Evolutionary conservation across 140 eudicot species (phyloP).

Genomic region (Cichorium intybus): DNA sequence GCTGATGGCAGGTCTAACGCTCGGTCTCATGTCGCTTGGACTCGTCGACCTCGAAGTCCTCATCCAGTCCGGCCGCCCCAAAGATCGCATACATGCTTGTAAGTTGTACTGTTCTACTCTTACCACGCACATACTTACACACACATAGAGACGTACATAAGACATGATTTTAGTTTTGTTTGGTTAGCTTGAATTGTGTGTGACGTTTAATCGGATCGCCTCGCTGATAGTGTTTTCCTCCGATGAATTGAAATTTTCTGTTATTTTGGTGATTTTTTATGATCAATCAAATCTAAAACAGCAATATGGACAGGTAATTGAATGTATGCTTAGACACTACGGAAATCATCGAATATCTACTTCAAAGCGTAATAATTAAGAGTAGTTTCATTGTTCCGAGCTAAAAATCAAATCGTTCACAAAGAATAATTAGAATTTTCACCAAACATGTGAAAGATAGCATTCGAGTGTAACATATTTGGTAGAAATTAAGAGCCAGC

Average conservation of each 20-base stretch:
- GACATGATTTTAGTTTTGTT: neutral
- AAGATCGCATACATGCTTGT: constrained; percentile 90
- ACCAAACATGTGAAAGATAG: constrained; percentile 12
- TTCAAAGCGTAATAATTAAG: neutral
- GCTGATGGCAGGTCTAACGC: constrained; percentile 93
- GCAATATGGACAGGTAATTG: constrained; percentile 7
- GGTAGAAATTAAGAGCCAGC: constrained; percentile 1
- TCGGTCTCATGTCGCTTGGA: constrained; percentile 97
- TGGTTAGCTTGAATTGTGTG: neutral
- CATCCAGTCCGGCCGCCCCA: constrained; percentile 89
- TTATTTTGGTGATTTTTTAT: neutral
- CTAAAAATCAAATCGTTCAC: neutral
- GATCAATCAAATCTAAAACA: neutral
- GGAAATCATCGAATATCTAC: neutral
- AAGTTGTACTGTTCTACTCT: constrained; percentile 7
- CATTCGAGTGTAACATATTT: neutral
- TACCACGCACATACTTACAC: neutral
- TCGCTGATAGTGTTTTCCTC: neutral
- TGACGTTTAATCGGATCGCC: constrained; percentile 11
- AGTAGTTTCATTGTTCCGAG: constrained; percentile 2
- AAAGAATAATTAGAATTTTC: neutral
- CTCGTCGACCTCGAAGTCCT: constrained; percentile 99
- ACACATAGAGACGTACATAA: neutral
- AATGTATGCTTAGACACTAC: neutral
- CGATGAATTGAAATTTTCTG: constrained; percentile 4